phyloP scores from a whole-genome alignment of 2,329 filamentous ascomycete genomes.

The Colletotrichum tanaceti region DNA sequence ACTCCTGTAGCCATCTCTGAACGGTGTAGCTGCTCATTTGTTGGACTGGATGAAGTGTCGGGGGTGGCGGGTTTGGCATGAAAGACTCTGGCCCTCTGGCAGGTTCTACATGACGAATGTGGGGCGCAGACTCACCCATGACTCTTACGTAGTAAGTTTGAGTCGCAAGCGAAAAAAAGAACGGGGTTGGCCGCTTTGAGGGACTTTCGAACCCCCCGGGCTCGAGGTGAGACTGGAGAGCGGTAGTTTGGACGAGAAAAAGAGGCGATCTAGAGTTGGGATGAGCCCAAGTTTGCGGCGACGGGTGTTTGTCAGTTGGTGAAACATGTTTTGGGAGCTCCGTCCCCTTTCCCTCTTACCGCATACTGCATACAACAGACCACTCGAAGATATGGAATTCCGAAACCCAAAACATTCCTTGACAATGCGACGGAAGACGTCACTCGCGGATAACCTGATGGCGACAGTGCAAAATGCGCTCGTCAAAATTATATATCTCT shows the following conservation, averaged over 20 bases:
- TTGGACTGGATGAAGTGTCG: background rate
- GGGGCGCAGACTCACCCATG: slow-evolving; percentile 24
- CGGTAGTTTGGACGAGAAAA: slow-evolving; percentile 32
- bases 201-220: slow-evolving; percentile 16
- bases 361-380: slow-evolving; percentile 1
- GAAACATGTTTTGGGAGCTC: slow-evolving; percentile 30
- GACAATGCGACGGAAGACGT: background rate
- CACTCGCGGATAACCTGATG: background rate
- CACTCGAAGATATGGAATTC: background rate
- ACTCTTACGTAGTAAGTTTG: too few relatives aligned
- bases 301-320: slow-evolving; percentile 18
- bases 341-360: background rate
- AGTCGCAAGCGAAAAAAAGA: slow-evolving; percentile 4
- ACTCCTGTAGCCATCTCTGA: background rate
- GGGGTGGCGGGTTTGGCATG: background rate
- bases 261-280: slow-evolving; percentile 14
- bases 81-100: slow-evolving; percentile 29
- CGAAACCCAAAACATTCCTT: slow-evolving; percentile 14
- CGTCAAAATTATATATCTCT: slow-evolving; percentile 28
- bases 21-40: background rate
- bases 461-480: slow-evolving; percentile 1
- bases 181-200: slow-evolving; percentile 1
- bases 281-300: slow-evolving; percentile 19
- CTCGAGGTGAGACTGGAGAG: background rate
- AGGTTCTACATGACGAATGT: slow-evolving; percentile 22